phyloP scores from a whole-genome alignment of 202 grass and related monocot species.

The Cymbopogon flexuosus region DNA sequence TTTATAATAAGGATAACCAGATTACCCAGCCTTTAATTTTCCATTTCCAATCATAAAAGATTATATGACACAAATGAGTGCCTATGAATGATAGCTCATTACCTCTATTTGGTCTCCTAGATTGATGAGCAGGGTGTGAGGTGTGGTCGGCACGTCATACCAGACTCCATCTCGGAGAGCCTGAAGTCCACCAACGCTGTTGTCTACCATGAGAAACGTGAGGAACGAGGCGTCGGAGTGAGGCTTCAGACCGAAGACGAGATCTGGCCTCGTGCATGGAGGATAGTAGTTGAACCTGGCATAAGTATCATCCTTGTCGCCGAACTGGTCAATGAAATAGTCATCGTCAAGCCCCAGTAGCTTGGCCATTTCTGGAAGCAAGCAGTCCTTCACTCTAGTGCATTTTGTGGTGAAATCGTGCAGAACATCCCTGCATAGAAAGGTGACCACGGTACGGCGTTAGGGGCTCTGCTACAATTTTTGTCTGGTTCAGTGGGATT shows the following conservation, averaged over 20 bases:
- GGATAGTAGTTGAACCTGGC: constrained; percentile 37
- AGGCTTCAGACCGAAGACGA: constrained; percentile 41
- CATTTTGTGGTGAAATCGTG: constrained; percentile 31
- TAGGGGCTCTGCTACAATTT: no score
- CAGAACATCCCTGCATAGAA: constrained; percentile 34
- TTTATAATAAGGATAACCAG: background rate
- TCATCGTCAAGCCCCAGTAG: constrained; percentile 22
- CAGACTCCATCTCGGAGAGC: constrained; percentile 35
- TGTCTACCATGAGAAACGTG: constrained; percentile 32
- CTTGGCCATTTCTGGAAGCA: constrained; percentile 22
- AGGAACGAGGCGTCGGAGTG: constrained; percentile 32
- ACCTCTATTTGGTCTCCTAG: constrained; percentile 49
- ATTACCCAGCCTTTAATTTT: background rate
- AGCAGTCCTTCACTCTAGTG: background rate
- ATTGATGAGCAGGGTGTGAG: constrained; percentile 38
- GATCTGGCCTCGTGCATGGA: constrained; percentile 9
- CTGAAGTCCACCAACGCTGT: constrained; percentile 37
- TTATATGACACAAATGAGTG: background rate
- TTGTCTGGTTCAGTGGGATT: no score
- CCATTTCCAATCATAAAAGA: background rate
- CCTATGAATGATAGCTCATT: background rate
- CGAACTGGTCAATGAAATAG: background rate
- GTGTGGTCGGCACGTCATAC: constrained; percentile 1
- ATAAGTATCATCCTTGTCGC: background rate
- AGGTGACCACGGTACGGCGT: background rate